Evolutionary conservation across 2,329 filamentous ascomycete genomes (phyloP), one percentile per base, ranked within the genome.

Genomic region (Aureobasidium pullulans): DNA sequence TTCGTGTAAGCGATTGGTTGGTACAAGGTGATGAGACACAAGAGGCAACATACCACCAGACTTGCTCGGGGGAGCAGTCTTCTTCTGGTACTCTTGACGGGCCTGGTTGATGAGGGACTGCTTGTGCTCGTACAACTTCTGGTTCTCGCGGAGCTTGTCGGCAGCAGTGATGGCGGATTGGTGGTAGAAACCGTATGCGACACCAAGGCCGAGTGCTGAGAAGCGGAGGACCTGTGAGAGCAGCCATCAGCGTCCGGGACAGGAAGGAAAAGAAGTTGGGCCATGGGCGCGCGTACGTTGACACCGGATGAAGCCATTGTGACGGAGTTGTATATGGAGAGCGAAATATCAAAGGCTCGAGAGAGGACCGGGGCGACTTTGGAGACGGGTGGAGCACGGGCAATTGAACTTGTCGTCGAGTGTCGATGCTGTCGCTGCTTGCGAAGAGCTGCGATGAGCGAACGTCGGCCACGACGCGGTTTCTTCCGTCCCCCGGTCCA

Each of bases 111-210:
- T 97, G 81, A 97, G 82, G 68, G 86, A 84, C 78, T 91, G 84
- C 83, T 97, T 95, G 78, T 90, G 88, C 73, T 92, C 82, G 75
- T 93, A 97, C 75, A 96, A 90, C 72, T 85, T 84, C 76, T 95
- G 79, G 69, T 84, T 82, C 69, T 86, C 84, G 67, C 85, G 81
- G 63, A 82, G 77, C 77, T 86, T 88, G 71, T 91, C 85, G 70
- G 83, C 76, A 60, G 88, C 76, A 67, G 79, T 86, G 76, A 99
- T 87, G 64, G 84, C 83, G 72, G 87, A 82, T 81, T 99, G 94
- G 81, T 96, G 93, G 77, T 87, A 89, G 81, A 96, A 85, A 75
- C 94, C 94, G 81, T 99, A 99, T 79, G 96, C 87, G 73, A 97
- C 80, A 74, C 94, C 94, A 71, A 90, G 81, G 72, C 86, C 89